These are phyloP conservation scores for Tuctoria greenei DNA, from an alignment of 176 grass and related monocot genomes.

Conservation along the genomic window DNA sequence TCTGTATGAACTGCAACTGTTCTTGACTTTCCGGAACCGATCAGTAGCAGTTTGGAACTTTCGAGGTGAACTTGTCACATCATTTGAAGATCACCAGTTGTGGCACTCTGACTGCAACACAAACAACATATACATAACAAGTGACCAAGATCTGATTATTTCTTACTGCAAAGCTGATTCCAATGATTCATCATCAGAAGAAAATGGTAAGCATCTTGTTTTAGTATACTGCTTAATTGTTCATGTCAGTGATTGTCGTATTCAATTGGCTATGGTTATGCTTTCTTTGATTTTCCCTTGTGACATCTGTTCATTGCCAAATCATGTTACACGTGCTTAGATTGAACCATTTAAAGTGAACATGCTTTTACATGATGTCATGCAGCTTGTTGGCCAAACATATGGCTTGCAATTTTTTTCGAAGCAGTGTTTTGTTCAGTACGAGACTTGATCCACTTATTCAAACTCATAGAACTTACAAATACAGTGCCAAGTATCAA, in stretches of 20 bases:
- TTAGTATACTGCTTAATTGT: not conserved
- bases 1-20: slow-evolving; percentile 78
- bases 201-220: slow-evolving; percentile 43
- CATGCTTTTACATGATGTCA: not conserved
- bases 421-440: not conserved
- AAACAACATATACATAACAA: slow-evolving; percentile 92
- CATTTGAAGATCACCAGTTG: slow-evolving; percentile 86
- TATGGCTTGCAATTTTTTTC: not conserved
- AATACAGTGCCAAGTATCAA: not conserved
- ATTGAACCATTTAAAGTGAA: slow-evolving; percentile 3
- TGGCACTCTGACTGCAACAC: slow-evolving; percentile 93
- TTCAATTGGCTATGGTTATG: slow-evolving; percentile 1
- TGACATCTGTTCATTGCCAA: not conserved
- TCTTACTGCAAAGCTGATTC: slow-evolving; percentile 87
- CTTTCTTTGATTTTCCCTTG: not conserved
- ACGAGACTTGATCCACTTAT: not conserved
- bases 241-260: not conserved
- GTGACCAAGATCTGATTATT: slow-evolving; percentile 85
- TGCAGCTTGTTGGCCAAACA: not conserved
- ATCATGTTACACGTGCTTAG: not conserved
- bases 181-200: slow-evolving; percentile 57
- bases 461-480: not conserved
- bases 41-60: slow-evolving; percentile 91
- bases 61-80: slow-evolving; percentile 83
- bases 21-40: slow-evolving; percentile 68